phyloP scores from a whole-genome alignment of 495 filamentous ascomycete species.

The Penicillium dipodomyicola region DNA sequence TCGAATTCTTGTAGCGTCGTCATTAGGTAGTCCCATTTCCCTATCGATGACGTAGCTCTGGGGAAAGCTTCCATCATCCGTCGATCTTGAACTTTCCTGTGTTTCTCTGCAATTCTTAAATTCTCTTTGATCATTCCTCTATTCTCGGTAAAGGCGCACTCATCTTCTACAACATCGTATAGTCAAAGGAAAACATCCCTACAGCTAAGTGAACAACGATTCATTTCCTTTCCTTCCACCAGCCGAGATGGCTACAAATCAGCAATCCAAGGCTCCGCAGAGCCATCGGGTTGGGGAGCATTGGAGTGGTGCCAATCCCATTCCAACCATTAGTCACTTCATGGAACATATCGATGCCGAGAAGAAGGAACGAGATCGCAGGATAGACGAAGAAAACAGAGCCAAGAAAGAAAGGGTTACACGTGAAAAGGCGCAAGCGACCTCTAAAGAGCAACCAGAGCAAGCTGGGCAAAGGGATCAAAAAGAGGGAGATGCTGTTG shows the following conservation, averaged over 20 bases:
- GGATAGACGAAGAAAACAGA: conserved; percentile 56
- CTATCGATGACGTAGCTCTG: conserved; percentile 27
- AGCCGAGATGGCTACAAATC: conserved; percentile 23
- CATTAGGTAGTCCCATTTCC: conserved; percentile 18
- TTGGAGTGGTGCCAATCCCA: conserved; percentile 59
- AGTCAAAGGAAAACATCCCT: not conserved
- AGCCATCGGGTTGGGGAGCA: conserved; percentile 40
- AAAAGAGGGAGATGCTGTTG: conserved; percentile 37
- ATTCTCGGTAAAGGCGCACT: not conserved
- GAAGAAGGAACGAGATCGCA: conserved; percentile 69
- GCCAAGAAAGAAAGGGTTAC: conserved; percentile 29
- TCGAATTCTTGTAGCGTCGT: conserved; percentile 16
- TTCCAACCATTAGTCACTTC: conserved; percentile 86
- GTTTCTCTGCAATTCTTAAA: not conserved
- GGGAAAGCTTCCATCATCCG: conserved; percentile 8
- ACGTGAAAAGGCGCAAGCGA: conserved; percentile 35
- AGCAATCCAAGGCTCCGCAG: conserved; percentile 22
- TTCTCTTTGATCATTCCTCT: not conserved
- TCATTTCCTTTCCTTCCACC: not conserved
- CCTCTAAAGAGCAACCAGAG: conserved; percentile 36
- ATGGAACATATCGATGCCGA: conserved; percentile 72
- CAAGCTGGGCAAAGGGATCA: conserved; percentile 41
- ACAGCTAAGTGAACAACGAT: not conserved
- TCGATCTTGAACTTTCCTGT: conserved; percentile 1
- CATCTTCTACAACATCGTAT: not conserved